Base-by-base conservation (phyloP, 352 stramenopile species). In the Elongisporangium anandrum region DNA sequence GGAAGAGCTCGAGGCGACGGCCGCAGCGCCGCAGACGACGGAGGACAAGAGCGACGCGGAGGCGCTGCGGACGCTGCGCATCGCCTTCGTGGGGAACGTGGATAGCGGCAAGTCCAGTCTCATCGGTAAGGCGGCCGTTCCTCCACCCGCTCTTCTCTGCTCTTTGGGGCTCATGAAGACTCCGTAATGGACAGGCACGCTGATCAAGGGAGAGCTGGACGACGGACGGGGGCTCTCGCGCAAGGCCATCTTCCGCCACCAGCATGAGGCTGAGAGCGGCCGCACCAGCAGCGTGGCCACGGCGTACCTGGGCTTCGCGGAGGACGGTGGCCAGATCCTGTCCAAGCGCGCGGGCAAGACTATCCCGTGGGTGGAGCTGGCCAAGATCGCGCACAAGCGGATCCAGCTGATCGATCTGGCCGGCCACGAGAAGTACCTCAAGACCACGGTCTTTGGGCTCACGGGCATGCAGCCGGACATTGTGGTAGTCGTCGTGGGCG, bases 361-460 rank as follows among this genome's bases (percentile, higher is more conserved):
- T 21, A 77, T 95, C 15, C 84, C 86, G 19, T 95, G 84, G 84
- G 76, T 77, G 13, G 86, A 95, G 50, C 72, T 95, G 48, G 84
- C 86, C 58, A 86, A 84, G 58, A 59, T 87, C 24, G 79, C 84
- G 54, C 72, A 90, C 73, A 94, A 94, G 60, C 77, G 85, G 21
- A 87, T 95, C 50, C 86, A 95, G 65, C 68, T 95, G n/a, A 95
- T 95, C 56, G 86, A 95, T 54, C 65, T 95, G 54, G 86, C 86
- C 0, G 80, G 97, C 13, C 97, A 99, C 68, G 97, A 99, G 61
- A 98, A 98, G 65, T 99, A 99, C 76, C 81, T 99, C 41, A 99
- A 99, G 81, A 99, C 97, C 39, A 99, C 97, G 17, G 97, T 99
- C 51, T 99, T 99, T 79, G 97, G 97, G 7, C 90, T 99, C 26